Percentiles rank a stretch among this genome's conserved stretches.
Evolutionary conservation across 495 filamentous ascomycete species (phyloP).

Genomic region (Trypethelium eluteriae): DNA sequence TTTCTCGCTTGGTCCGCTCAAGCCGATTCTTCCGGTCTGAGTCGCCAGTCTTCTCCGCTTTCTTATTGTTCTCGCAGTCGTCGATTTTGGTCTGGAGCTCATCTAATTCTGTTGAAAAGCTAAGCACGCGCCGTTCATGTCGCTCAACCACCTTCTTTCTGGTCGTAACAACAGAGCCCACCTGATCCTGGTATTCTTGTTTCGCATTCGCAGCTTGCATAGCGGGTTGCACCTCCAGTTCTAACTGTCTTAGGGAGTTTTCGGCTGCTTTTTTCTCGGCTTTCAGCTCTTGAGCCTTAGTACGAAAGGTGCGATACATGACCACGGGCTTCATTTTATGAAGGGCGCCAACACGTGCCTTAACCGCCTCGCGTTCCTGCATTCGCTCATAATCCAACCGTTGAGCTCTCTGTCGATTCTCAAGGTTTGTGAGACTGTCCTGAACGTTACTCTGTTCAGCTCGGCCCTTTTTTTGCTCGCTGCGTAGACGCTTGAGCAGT

Average conservation of each 20-base stretch:
- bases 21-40: slow-evolving; percentile 48
- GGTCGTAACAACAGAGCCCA: slow-evolving; percentile 44
- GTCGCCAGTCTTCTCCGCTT: slow-evolving; percentile 51
- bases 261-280: slow-evolving; percentile 34
- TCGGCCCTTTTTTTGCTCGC: slow-evolving; percentile 59
- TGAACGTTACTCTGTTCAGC: slow-evolving; percentile 49
- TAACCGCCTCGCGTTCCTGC: slow-evolving; percentile 61
- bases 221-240: slow-evolving; percentile 57
- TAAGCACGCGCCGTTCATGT: slow-evolving; percentile 48
- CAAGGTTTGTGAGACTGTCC: slow-evolving; percentile 55
- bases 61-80: slow-evolving; percentile 46
- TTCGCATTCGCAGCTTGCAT: slow-evolving; percentile 36
- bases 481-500: slow-evolving; percentile 60
- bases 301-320: slow-evolving; percentile 46
- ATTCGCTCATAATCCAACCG: slow-evolving; percentile 78
- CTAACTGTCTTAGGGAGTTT: slow-evolving; percentile 35
- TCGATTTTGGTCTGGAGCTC: slow-evolving; percentile 47
- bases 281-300: slow-evolving; percentile 40
- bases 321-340: slow-evolving; percentile 58
- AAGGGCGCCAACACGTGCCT: slow-evolving; percentile 57
- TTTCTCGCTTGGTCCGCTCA: slow-evolving; percentile 36
- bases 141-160: slow-evolving; percentile 46
- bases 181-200: slow-evolving; percentile 33
- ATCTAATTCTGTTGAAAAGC: slow-evolving; percentile 44
- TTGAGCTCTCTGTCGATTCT: slow-evolving; percentile 67